These are phyloP conservation scores for Claviceps monticola DNA, from an alignment of 2,329 filamentous ascomycete species.

Conservation along the genomic window DNA sequence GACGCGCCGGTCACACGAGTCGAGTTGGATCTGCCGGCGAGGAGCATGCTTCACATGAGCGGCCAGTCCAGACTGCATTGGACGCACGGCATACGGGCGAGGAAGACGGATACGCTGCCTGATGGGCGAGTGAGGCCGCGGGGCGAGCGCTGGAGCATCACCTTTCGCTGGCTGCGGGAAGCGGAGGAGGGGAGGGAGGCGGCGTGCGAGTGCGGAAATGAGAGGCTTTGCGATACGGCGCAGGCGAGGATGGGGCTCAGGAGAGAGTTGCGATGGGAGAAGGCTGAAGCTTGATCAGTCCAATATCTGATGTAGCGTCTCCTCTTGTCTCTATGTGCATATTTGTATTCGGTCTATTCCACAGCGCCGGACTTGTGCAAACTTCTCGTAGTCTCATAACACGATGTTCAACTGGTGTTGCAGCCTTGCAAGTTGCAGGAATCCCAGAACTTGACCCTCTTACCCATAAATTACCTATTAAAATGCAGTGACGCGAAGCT, in stretches of 20 bases:
- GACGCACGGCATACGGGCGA: slow-evolving; percentile 40
- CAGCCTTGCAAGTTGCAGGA: too few relatives aligned
- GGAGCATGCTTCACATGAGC: slow-evolving; percentile 37
- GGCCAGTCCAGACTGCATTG: slow-evolving; percentile 37
- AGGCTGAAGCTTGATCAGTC: background rate
- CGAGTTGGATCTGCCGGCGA: slow-evolving; percentile 32
- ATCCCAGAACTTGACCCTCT: too few relatives aligned
- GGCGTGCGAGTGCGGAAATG: slow-evolving; percentile 36
- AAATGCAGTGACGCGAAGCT: too few relatives aligned
- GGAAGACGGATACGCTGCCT: slow-evolving; percentile 34
- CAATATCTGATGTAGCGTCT: too few relatives aligned
- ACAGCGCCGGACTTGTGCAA: too few relatives aligned
- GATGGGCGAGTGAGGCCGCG: slow-evolving; percentile 32
- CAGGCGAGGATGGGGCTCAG: slow-evolving; percentile 31
- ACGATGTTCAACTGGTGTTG: too few relatives aligned
- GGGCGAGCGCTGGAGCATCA: slow-evolving; percentile 38
- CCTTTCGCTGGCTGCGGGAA: slow-evolving; percentile 36
- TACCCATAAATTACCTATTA: too few relatives aligned
- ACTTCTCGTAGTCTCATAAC: too few relatives aligned
- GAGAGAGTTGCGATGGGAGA: slow-evolving; percentile 36
- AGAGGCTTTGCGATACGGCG: slow-evolving; percentile 36
- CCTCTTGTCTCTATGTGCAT: too few relatives aligned
- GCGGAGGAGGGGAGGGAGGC: slow-evolving; percentile 14
- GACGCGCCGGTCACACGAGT: slow-evolving; percentile 14
- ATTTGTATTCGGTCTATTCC: too few relatives aligned